Evolutionary conservation across 495 filamentous ascomycete genomes (phyloP).

Genomic region (Aspergillus sclerotiicarbonarius): DNA sequence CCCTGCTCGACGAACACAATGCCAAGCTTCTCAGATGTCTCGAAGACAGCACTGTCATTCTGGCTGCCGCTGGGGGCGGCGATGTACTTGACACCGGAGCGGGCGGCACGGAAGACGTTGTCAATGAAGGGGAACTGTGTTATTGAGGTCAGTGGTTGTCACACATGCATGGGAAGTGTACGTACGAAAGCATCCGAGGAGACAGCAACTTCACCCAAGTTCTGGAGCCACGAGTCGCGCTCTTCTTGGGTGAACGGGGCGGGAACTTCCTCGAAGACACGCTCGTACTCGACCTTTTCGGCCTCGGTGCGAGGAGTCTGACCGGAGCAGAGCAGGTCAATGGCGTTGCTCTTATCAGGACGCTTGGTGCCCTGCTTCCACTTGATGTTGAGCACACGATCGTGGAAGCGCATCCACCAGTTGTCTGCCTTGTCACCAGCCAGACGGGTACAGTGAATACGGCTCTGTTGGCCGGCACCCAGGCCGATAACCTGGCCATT

Average conservation of each 20-base stretch:
- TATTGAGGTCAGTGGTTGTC: slow-evolving; percentile 10
- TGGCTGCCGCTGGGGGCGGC: slow-evolving; percentile 91
- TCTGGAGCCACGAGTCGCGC: slow-evolving; percentile 75
- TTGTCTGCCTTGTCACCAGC: slow-evolving; percentile 99
- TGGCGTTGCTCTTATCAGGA: slow-evolving; percentile 95
- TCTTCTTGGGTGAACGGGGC: slow-evolving; percentile 78
- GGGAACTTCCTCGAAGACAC: slow-evolving; percentile 89
- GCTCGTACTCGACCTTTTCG: slow-evolving; percentile 84
- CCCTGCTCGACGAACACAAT: slow-evolving; percentile 91
- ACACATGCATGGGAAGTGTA: slow-evolving; percentile 14
- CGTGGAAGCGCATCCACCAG: slow-evolving; percentile 99
- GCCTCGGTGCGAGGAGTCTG: slow-evolving; percentile 72
- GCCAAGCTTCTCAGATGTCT: slow-evolving; percentile 88
- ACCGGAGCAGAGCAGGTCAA: slow-evolving; percentile 89
- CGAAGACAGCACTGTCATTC: slow-evolving; percentile 84
- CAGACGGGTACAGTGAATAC: slow-evolving; percentile 96
- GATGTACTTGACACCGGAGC: slow-evolving; percentile 92
- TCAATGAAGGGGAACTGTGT: slow-evolving; percentile 92
- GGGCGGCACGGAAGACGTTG: slow-evolving; percentile 86
- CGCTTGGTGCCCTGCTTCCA: slow-evolving; percentile 98
- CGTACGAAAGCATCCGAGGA: slow-evolving; percentile 94
- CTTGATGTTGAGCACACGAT: slow-evolving; percentile 78
- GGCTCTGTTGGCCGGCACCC: slow-evolving; percentile 93
- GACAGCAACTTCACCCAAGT: slow-evolving; percentile 78
- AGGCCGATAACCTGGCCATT: slow-evolving; percentile 93